These are phyloP conservation scores for Leccinum subgranulosum DNA, from an alignment of 768 basidiomycete species.

Conservation along the genomic window DNA sequence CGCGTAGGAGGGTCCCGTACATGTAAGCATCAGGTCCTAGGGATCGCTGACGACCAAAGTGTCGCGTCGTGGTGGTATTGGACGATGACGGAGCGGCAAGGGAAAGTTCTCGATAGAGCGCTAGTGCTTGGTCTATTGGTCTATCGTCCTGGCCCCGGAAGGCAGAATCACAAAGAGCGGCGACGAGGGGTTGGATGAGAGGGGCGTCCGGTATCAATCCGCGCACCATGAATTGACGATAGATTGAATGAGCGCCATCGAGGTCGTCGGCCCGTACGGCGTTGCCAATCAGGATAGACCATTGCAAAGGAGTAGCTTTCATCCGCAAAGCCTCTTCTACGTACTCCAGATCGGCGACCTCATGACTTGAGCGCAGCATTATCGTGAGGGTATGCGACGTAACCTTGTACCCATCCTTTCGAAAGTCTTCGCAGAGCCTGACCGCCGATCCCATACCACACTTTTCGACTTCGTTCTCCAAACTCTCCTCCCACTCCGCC, in stretches of 20 bases:
- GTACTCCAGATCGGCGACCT: slow-evolving; percentile 39
- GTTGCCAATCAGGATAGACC: slow-evolving; percentile 56
- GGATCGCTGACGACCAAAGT: slow-evolving; percentile 33
- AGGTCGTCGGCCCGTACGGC: slow-evolving; percentile 38
- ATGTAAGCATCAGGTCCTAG: slow-evolving; percentile 48
- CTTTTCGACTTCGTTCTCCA: slow-evolving; percentile 31
- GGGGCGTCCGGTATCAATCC: slow-evolving; percentile 48
- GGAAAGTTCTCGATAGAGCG: slow-evolving; percentile 49
- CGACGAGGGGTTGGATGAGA: slow-evolving; percentile 56
- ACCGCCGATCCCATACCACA: slow-evolving; percentile 36
- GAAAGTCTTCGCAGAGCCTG: slow-evolving; percentile 32
- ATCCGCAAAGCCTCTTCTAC: slow-evolving; percentile 42
- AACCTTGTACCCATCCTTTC: slow-evolving; percentile 32
- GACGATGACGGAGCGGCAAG: slow-evolving; percentile 28
- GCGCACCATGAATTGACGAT: slow-evolving; percentile 40
- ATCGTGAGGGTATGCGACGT: slow-evolving; percentile 34
- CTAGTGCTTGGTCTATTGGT: slow-evolving; percentile 51
- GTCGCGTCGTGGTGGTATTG: slow-evolving; percentile 4
- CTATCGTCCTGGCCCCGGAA: slow-evolving; percentile 37
- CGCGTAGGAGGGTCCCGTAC: slow-evolving; percentile 53
- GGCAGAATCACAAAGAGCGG: slow-evolving; percentile 41
- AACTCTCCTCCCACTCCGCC: slow-evolving; percentile 28
- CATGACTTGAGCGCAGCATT: slow-evolving; percentile 42
- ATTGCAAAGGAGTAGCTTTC: slow-evolving; percentile 42
- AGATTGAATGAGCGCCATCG: slow-evolving; percentile 45